These are phyloP conservation scores for Stemphylium vesicarium DNA, from an alignment of 2,329 filamentous ascomycete species.

Conservation along the genomic window DNA sequence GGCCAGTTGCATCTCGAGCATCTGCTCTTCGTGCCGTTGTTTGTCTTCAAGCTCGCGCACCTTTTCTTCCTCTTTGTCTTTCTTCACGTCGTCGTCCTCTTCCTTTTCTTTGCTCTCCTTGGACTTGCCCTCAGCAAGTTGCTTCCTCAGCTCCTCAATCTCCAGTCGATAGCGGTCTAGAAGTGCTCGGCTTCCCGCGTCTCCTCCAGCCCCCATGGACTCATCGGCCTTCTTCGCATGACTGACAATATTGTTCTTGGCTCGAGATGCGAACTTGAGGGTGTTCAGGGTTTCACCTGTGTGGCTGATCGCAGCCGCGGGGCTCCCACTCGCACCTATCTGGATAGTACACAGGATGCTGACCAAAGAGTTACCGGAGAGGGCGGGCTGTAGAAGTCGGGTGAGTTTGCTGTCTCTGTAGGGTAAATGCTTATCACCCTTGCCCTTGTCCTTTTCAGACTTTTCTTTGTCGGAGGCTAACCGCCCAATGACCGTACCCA, in stretches of 20 bases:
- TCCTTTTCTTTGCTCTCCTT: slow-evolving; percentile 66
- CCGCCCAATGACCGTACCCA: slow-evolving; percentile 92
- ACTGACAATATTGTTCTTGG: slow-evolving; percentile 97
- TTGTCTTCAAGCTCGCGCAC: slow-evolving; percentile 75
- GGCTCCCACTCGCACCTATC: slow-evolving; percentile 76
- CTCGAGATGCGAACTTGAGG: slow-evolving; percentile 92
- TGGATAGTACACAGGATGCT: slow-evolving; percentile 98
- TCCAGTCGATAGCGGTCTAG: slow-evolving; percentile 94
- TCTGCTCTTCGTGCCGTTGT: slow-evolving; percentile 91
- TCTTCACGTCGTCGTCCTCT: slow-evolving; percentile 58
- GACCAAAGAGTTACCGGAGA: slow-evolving; percentile 92
- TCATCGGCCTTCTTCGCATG: slow-evolving; percentile 96
- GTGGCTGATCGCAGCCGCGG: slow-evolving; percentile 74
- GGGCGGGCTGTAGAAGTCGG: slow-evolving; percentile 84
- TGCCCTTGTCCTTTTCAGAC: slow-evolving; percentile 69
- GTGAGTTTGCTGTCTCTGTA: slow-evolving; percentile 98
- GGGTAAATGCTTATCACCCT: slow-evolving; percentile 92
- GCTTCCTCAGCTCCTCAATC: slow-evolving; percentile 78
- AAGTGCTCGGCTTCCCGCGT: slow-evolving; percentile 84
- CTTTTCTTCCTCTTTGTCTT: slow-evolving; percentile 72
- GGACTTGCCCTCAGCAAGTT: slow-evolving; percentile 77
- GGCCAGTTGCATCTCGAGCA: slow-evolving; percentile 97
- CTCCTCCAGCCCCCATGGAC: slow-evolving; percentile 75
- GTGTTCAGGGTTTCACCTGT: slow-evolving; percentile 92
- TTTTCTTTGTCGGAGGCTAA: slow-evolving; percentile 91